Conservation (phyloP, 2,329 filamentous ascomycete genomes). For the Aspergillus fructus region DNA sequence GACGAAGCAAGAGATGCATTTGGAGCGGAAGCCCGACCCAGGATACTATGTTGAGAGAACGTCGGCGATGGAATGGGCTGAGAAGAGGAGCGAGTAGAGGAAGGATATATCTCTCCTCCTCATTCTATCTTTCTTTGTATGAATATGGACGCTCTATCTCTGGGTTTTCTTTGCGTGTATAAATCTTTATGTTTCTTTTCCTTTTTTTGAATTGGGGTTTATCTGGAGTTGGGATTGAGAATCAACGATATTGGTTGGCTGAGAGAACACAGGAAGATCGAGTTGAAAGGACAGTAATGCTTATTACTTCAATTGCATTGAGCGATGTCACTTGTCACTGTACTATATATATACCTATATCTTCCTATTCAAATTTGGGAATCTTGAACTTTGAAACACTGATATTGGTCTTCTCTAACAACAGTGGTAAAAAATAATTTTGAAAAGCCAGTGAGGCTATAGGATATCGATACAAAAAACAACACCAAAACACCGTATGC, state of each 20-base stretch:
- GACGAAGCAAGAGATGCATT: constrained; percentile 68
- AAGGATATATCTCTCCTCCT: not conserved
- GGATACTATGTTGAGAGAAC: constrained; percentile 77
- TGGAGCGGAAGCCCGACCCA: constrained; percentile 68
- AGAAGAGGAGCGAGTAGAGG: constrained; percentile 11
- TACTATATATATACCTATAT: constrained; percentile 9
- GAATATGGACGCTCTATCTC: not conserved
- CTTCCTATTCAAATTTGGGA: not conserved
- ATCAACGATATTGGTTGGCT: constrained; percentile 1
- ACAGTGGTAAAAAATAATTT: constrained; percentile 5
- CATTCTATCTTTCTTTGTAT: not conserved
- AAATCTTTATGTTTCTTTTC: not conserved
- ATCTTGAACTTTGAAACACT: not conserved
- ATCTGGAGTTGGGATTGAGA: constrained; percentile 11
- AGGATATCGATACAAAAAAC: not conserved
- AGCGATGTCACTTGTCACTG: constrained; percentile 17
- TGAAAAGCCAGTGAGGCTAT: not conserved
- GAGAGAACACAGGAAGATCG: not conserved
- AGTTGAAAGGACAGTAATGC: not conserved
- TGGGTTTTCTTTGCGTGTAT: constrained; percentile 1
- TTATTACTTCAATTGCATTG: constrained; percentile 16
- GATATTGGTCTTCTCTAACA: not conserved
- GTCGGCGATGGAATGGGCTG: constrained; percentile 25
- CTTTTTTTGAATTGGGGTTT: not conserved
- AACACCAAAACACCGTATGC: constrained; percentile 14